Evolutionary conservation across 345 rosid species (phyloP).

Genomic region (Ceriops tagal): DNA sequence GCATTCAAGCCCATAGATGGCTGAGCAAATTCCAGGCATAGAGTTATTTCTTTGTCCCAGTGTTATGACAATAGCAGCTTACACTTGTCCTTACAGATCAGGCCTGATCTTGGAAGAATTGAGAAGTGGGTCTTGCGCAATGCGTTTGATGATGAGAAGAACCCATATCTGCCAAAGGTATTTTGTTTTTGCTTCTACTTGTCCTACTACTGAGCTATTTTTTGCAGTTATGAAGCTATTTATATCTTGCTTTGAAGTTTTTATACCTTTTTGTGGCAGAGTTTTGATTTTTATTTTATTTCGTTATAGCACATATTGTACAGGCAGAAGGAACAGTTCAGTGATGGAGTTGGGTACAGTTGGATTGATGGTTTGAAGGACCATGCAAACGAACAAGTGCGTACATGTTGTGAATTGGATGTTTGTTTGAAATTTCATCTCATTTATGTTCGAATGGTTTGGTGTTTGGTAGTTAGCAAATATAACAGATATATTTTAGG

Average conservation of each 20-base stretch:
- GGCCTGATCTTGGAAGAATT: conserved; percentile 69
- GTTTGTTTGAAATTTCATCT: background rate
- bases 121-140: conserved; percentile 86
- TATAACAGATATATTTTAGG: background rate
- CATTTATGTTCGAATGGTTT: background rate
- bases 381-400: conserved; percentile 62
- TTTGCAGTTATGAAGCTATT: background rate
- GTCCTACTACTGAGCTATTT: background rate
- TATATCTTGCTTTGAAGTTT: background rate
- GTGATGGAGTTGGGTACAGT: conserved; percentile 85
- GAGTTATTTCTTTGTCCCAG: background rate
- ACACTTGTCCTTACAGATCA: conserved; percentile 37
- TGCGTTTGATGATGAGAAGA: conserved; percentile 73
- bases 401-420: background rate
- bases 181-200: conserved; percentile 4
- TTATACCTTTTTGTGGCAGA: background rate
- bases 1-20: no score
- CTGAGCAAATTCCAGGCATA: no score
- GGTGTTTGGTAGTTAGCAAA: background rate
- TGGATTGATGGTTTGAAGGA: conserved; percentile 89
- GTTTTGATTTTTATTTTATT: conserved; percentile 7
- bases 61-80: background rate
- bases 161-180: conserved; percentile 81
- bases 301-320: conserved; percentile 58
- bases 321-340: conserved; percentile 87